phyloP scores from a whole-genome alignment of 1,284 basidiomycete species.

The Coniferiporia weirii region DNA sequence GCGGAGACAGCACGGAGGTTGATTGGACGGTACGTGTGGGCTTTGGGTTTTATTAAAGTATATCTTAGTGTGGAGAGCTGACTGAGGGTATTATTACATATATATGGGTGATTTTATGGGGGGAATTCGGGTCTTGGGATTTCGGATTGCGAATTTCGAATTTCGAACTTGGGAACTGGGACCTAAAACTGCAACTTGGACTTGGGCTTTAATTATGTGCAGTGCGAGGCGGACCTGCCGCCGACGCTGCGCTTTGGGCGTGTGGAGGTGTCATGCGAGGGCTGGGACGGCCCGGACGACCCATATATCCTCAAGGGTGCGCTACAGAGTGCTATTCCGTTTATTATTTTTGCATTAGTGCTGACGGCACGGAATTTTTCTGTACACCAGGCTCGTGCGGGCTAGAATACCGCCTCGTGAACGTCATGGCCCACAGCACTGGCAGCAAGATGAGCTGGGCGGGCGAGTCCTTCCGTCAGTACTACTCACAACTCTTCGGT shows the following conservation, averaged over 20 bases:
- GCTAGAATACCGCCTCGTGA: conserved; percentile 72
- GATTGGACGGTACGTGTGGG: too few relatives aligned
- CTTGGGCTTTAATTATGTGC: conserved; percentile 1
- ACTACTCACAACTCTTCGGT: too few relatives aligned
- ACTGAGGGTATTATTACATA: too few relatives aligned
- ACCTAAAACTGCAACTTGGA: neutral
- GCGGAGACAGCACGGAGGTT: conserved; percentile 67
- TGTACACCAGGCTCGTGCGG: conserved; percentile 66
- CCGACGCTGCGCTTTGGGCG: conserved; percentile 74
- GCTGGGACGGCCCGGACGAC: conserved; percentile 78
- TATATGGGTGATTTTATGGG: too few relatives aligned
- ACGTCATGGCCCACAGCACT: conserved; percentile 42
- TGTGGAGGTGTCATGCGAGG: conserved; percentile 85
- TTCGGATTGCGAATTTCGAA: too few relatives aligned
- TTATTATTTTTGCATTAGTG: too few relatives aligned
- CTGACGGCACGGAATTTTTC: too few relatives aligned
- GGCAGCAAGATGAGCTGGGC: too few relatives aligned
- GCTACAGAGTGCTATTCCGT: neutral
- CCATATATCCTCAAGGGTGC: conserved; percentile 78
- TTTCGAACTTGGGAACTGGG: too few relatives aligned
- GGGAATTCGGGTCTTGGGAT: too few relatives aligned
- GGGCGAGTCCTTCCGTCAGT: too few relatives aligned
- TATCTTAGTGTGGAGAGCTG: conserved; percentile 49
- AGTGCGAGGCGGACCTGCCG: conserved; percentile 90
- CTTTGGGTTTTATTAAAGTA: too few relatives aligned